Conservation (phyloP, 768 basidiomycete genomes). For the Pleurotus giganteus region DNA sequence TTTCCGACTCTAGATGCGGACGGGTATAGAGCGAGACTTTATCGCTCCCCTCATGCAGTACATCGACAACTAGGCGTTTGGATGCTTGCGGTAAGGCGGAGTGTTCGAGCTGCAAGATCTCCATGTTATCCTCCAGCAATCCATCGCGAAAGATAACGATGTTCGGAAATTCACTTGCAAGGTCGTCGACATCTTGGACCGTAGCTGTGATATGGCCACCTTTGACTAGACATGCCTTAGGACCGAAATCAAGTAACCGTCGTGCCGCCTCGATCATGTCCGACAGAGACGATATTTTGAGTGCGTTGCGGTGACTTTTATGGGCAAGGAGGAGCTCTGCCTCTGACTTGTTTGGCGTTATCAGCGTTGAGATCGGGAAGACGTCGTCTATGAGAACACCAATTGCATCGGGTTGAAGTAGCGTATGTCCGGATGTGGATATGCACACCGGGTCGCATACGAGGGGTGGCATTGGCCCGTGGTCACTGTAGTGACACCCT, state of each 20-base stretch:
- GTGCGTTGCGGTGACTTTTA: constrained; percentile 16
- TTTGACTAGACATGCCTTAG: constrained; percentile 70
- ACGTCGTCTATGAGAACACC: constrained; percentile 56
- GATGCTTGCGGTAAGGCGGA: constrained; percentile 15
- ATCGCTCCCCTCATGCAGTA: constrained; percentile 44
- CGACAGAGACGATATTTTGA: constrained; percentile 42
- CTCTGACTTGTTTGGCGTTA: constrained; percentile 88
- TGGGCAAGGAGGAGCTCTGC: constrained; percentile 64
- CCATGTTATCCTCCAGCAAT: constrained; percentile 55
- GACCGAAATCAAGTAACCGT: constrained; percentile 45
- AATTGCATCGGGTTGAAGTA: constrained; percentile 69
- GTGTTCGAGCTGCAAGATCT: constrained; percentile 46
- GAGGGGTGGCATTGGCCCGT: constrained; percentile 46
- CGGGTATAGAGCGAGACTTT: constrained; percentile 52
- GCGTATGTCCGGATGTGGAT: constrained; percentile 82
- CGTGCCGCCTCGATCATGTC: constrained; percentile 62
- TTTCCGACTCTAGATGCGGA: constrained; percentile 61
- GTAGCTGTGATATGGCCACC: constrained; percentile 72
- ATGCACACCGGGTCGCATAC: constrained; percentile 92
- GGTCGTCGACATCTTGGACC: constrained; percentile 38
- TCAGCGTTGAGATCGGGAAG: constrained; percentile 65
- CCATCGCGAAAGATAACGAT: constrained; percentile 43
- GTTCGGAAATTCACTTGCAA: constrained; percentile 25
- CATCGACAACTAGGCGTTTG: constrained; percentile 56
- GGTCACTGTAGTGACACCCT: constrained; percentile 32